Evolutionary conservation across 2,329 filamentous ascomycete species (phyloP).

Genomic region (Pyrenochaeta sp.): DNA sequence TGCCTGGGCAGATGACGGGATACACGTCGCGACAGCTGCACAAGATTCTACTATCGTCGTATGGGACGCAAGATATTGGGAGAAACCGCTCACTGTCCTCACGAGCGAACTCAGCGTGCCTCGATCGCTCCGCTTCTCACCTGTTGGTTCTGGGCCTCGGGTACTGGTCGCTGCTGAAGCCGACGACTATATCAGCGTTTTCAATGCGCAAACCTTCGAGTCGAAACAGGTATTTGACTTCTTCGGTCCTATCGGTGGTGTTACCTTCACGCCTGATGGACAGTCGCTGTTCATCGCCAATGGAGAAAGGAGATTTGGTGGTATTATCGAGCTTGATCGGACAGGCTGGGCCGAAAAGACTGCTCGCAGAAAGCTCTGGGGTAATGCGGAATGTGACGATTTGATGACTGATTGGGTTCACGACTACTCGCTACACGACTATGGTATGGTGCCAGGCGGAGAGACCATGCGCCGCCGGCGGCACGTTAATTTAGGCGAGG

Average conservation of each 20-base stretch:
- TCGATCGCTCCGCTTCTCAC: constrained; percentile 75
- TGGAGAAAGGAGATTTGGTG: constrained; percentile 71
- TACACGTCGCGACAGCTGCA: constrained; percentile 77
- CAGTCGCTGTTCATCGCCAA: constrained; percentile 74
- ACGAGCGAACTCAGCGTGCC: constrained; percentile 73
- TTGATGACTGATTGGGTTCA: constrained; percentile 32
- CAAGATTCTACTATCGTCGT: constrained; percentile 78
- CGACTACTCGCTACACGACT: constrained; percentile 27
- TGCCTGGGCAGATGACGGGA: constrained; percentile 81
- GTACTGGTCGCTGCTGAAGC: constrained; percentile 78
- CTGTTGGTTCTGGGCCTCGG: constrained; percentile 71
- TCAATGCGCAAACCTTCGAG: constrained; percentile 71
- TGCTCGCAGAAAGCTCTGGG: constrained; percentile 7
- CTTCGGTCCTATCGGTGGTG: constrained; percentile 77
- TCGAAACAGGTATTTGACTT: constrained; percentile 76
- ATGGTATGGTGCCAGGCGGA: constrained; percentile 17
- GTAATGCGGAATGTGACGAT: constrained; percentile 13
- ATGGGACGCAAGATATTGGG: constrained; percentile 79
- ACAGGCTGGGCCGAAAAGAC: constrained; percentile 36
- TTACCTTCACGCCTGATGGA: constrained; percentile 72
- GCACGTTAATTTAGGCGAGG: constrained; percentile 32
- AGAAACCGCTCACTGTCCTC: constrained; percentile 63
- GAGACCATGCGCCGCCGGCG: constrained; percentile 29
- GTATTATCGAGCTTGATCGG: constrained; percentile 70
- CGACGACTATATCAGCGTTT: constrained; percentile 75